These are phyloP conservation scores for Pleurotus ostreatus DNA, from an alignment of 768 basidiomycete species.

Conservation along the genomic window DNA sequence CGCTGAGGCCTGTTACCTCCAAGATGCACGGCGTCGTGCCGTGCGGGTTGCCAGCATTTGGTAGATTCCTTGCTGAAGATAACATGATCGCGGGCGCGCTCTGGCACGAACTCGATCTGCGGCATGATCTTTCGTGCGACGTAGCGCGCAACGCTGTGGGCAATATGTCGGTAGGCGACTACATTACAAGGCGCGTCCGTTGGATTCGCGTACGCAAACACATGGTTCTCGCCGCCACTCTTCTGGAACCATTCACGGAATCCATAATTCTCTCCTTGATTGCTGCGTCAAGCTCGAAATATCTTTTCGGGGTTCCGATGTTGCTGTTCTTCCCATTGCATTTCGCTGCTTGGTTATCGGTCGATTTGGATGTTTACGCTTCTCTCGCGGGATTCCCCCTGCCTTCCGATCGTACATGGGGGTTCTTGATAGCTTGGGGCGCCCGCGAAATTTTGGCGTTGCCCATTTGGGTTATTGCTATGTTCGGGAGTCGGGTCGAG, in stretches of 20 bases:
- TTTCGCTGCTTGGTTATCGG: constrained; percentile 62
- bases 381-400: constrained; percentile 70
- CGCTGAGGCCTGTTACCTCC: constrained; percentile 43
- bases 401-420: constrained; percentile 39
- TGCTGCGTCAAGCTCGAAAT: constrained; percentile 49
- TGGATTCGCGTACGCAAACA: constrained; percentile 97
- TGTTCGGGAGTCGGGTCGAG: constrained; percentile 74
- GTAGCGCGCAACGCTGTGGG: constrained; percentile 88
- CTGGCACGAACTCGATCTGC: constrained; percentile 88
- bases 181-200: constrained; percentile 83
- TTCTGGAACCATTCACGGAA: constrained; percentile 93
- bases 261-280: constrained; percentile 68
- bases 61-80: constrained; percentile 91
- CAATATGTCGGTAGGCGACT: constrained; percentile 80
- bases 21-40: constrained; percentile 13
- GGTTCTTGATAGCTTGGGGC: constrained; percentile 76
- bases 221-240: constrained; percentile 84
- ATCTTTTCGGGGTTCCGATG: constrained; percentile 45
- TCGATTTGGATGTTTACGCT: constrained; percentile 81
- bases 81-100: constrained; percentile 93
- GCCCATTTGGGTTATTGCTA: constrained; percentile 83
- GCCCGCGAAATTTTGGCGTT: constrained; percentile 78
- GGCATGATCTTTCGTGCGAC: constrained; percentile 89
- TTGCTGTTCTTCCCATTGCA: constrained; percentile 59
- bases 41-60: constrained; percentile 75